phyloP scores from a whole-genome alignment of 768 basidiomycete species.

The Tulasnella sp. region DNA sequence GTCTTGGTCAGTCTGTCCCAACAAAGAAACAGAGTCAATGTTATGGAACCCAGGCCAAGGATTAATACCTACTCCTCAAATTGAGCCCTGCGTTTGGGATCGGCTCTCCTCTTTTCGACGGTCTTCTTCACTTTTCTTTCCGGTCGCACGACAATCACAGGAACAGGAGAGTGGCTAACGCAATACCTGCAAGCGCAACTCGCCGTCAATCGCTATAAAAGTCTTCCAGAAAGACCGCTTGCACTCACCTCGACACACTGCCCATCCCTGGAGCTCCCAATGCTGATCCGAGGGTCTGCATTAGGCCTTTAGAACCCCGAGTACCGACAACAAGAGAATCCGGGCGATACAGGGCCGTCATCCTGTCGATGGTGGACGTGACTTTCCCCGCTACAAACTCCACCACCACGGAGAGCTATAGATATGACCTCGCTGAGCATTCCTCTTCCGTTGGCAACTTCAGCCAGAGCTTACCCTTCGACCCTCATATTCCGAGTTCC shows the following conservation, averaged over 20 bases:
- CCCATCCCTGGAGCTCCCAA: constrained; percentile 50
- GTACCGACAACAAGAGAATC: constrained; percentile 92
- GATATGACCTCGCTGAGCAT: neutral
- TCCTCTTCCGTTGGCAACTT: neutral
- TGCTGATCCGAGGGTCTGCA: constrained; percentile 47
- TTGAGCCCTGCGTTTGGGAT: constrained; percentile 80
- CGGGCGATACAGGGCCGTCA: constrained; percentile 85
- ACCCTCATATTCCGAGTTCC: constrained; percentile 69
- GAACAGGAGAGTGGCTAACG: constrained; percentile 86
- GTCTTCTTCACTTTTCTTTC: constrained; percentile 80
- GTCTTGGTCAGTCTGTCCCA: neutral
- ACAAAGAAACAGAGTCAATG: no score
- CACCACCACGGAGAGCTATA: constrained; percentile 76
- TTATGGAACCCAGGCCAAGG: neutral
- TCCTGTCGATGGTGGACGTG: constrained; percentile 81
- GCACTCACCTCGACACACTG: constrained; percentile 46
- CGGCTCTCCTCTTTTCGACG: constrained; percentile 73
- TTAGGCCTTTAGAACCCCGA: constrained; percentile 54
- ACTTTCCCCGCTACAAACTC: constrained; percentile 91
- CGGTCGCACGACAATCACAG: constrained; percentile 90
- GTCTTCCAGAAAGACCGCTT: neutral
- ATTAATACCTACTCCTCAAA: constrained; percentile 52
- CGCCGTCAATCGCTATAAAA: neutral
- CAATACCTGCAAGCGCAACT: constrained; percentile 50
- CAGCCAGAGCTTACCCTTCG: constrained; percentile 48